A percentile compares a stretch with the other conserved stretches of the same genome.
phyloP scores from a whole-genome alignment of 352 stramenopile genomes.

The Phytophthora boehmeriae region DNA sequence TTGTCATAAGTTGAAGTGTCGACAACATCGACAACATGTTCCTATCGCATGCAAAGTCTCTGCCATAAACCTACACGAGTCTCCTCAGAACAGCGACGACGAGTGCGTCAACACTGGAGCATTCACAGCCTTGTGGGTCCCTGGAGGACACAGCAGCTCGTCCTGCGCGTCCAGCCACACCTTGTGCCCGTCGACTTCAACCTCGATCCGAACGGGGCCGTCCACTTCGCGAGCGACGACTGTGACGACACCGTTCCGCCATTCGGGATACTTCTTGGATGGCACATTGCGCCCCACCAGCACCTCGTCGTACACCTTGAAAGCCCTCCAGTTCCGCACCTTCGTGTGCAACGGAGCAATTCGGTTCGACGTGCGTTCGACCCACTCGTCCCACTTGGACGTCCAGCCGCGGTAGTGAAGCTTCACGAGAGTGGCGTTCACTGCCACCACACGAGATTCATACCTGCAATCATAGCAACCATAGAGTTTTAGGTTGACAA shows the following conservation, averaged over 20 bases:
- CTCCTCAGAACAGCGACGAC: background rate
- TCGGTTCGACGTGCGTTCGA: conserved; percentile 87
- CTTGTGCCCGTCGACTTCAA: conserved; percentile 38
- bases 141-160: conserved; percentile 59
- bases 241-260: conserved; percentile 57
- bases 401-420: conserved; percentile 98
- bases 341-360: conserved; percentile 93
- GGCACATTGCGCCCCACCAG: conserved; percentile 46
- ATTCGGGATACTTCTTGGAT: conserved; percentile 53
- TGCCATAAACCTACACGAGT: background rate
- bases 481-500: no score
- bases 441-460: conserved; percentile 59
- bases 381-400: conserved; percentile 96
- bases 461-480: conserved; percentile 35
- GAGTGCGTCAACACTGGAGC: conserved; percentile 21
- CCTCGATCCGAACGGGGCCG: conserved; percentile 42
- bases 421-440: conserved; percentile 70
- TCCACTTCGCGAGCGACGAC: conserved; percentile 31
- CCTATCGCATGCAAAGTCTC: no score
- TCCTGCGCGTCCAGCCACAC: conserved; percentile 69
- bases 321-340: conserved; percentile 69
- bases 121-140: conserved; percentile 64
- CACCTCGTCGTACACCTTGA: conserved; percentile 53
- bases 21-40: no score
- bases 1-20: no score